phyloP scores from a whole-genome alignment of 176 grass and related monocot species.

The Musa beccarii region DNA sequence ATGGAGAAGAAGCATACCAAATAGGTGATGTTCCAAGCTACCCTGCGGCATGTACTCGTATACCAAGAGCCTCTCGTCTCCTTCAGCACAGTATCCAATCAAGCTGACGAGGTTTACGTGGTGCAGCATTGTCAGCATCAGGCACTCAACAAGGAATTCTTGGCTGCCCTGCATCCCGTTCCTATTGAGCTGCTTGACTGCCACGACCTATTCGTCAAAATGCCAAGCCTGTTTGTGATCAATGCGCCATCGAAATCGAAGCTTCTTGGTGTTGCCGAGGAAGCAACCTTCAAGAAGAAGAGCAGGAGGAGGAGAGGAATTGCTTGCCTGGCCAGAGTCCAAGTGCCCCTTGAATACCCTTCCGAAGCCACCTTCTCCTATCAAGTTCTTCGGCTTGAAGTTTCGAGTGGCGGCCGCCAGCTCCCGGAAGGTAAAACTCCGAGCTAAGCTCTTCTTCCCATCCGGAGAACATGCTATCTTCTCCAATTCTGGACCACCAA shows the following conservation, averaged over 20 bases:
- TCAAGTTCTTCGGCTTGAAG: slow-evolving; percentile 26
- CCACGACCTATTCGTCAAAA: slow-evolving; percentile 30
- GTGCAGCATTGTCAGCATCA: slow-evolving; percentile 41
- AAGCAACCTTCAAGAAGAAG: no score
- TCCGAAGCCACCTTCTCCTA: slow-evolving; percentile 48
- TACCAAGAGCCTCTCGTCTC: slow-evolving; percentile 32
- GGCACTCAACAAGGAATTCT: slow-evolving; percentile 38
- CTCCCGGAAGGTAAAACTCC: slow-evolving; percentile 27
- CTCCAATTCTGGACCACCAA: slow-evolving; percentile 20
- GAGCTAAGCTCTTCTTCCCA: slow-evolving; percentile 2
- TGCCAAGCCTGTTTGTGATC: neutral
- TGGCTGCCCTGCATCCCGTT: slow-evolving; percentile 27
- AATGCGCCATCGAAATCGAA: slow-evolving; percentile 1
- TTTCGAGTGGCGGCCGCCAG: slow-evolving; percentile 23
- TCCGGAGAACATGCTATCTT: slow-evolving; percentile 9
- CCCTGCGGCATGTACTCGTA: slow-evolving; percentile 42
- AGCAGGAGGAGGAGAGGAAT: neutral
- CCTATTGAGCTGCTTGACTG: slow-evolving; percentile 39
- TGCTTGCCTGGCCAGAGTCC: slow-evolving; percentile 26
- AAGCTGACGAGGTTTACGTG: slow-evolving; percentile 38
- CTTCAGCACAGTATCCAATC: slow-evolving; percentile 35
- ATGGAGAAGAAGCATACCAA: slow-evolving; percentile 8
- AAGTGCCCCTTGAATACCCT: slow-evolving; percentile 33
- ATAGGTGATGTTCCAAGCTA: slow-evolving; percentile 39
- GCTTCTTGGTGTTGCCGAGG: neutral